phyloP scores from a whole-genome alignment of 495 filamentous ascomycete genomes.

The Bombardia bombarda region DNA sequence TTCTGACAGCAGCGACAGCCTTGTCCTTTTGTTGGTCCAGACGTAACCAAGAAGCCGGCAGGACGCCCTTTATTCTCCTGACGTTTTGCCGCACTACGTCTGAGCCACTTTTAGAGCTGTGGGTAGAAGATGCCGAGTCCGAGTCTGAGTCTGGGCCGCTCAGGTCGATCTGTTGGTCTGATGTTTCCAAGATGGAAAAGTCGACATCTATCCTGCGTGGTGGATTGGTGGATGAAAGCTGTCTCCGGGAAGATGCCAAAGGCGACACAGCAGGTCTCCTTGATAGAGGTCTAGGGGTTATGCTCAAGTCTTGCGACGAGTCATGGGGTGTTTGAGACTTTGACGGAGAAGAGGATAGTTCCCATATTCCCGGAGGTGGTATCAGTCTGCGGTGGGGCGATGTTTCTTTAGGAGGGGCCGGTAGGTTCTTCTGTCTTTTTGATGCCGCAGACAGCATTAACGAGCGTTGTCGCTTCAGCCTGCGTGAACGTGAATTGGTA shows the following conservation, averaged over 20 bases:
- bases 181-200: conserved; percentile 10
- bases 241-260: background rate
- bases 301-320: conserved; percentile 4
- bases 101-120: conserved; percentile 32
- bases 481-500: conserved; percentile 1
- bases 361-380: conserved; percentile 9
- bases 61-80: conserved; percentile 66
- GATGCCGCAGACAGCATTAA: conserved; percentile 10
- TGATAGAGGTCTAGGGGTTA: background rate
- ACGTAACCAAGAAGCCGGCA: conserved; percentile 85
- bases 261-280: background rate
- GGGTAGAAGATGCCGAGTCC: conserved; percentile 3
- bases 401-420: conserved; percentile 11
- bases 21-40: conserved; percentile 48
- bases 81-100: conserved; percentile 34
- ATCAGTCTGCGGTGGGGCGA: conserved; percentile 12
- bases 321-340: background rate
- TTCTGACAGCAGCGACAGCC: conserved; percentile 15
- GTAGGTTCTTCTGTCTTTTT: conserved; percentile 12
- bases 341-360: conserved; percentile 16
- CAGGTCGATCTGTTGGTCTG: conserved; percentile 14
- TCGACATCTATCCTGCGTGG: background rate
- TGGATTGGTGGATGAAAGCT: background rate
- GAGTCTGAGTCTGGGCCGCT: conserved; percentile 13
- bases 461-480: conserved; percentile 15